Evolutionary conservation across 2,329 filamentous ascomycete genomes (phyloP), one percentile per base, ranked within the genome.

Genomic region (Cytospora paraplurivora): DNA sequence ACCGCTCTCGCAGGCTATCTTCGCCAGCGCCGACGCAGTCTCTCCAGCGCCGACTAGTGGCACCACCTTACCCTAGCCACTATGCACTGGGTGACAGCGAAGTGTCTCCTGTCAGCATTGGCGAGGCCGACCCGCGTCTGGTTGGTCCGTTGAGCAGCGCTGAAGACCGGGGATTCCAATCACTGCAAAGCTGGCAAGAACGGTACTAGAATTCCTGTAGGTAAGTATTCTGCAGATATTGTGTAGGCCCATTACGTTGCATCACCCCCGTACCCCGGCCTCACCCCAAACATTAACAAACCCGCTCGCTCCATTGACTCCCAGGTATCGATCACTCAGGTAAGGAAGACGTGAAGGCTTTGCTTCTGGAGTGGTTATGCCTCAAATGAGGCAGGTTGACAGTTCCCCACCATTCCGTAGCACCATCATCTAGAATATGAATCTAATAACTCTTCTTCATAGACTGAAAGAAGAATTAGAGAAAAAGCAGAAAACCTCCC

Each of bases 371-470:
- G 10, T 32, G 13, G 32, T n/a, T 17, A 34, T 33, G 41, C 15
- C 56, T 52, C 34, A 13, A 59, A 19, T 41, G 56, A 59, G 47
- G 47, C 47, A 52, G 17, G 19, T 33, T 1, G n/a, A 11, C n/a
- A 13, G 1, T 13, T 37, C 47, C 47, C 11, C 34, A 15, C 11
- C 21, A 55, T 32, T 2, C n/a, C 35, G 3, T 47, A 21, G 8
- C 44, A 19, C 11, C 44, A 12, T 21, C 21, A 27, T 44, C 17
- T 47, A 12, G n/a, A 47, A 11, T 21, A 3, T 27, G 27, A 27
- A 27, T 27, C 27, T 21, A 5, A 21, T 4, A 3, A 12, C 21
- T 19, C 5, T 3, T 4, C 21, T 47, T 47, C 44, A n/a, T 21
- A 21, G n/a, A 11, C 44, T 5, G 11, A 47, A 11, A 10, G 12